Percentiles rank a stretch among this genome's conserved stretches.
Evolutionary conservation across 2,329 filamentous ascomycete genomes (phyloP).

Genomic region (Botryosphaeria dothidea): DNA sequence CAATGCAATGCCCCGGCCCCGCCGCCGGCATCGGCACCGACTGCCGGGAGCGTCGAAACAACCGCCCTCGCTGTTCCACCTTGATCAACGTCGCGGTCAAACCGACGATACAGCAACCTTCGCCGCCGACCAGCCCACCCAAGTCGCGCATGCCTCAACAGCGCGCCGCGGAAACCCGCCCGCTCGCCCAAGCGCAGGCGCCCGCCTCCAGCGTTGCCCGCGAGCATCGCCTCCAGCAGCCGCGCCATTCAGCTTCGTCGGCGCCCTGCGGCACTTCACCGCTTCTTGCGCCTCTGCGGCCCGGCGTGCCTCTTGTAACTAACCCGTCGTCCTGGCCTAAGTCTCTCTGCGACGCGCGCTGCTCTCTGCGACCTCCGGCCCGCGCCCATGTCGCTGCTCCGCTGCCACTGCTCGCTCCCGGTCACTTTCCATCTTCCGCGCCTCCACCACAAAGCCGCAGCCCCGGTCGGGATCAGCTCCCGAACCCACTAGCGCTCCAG

Average conservation of each 20-base stretch:
- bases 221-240: not conserved
- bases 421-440: not conserved
- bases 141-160: not conserved
- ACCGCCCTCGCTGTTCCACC: not conserved
- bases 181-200: not conserved
- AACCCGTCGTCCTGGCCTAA: not conserved
- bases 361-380: not conserved
- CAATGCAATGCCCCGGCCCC: not conserved
- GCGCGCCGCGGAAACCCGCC: not conserved
- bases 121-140: not conserved
- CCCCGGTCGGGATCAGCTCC: slow-evolving; percentile 10
- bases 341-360: not conserved
- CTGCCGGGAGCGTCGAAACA: not conserved
- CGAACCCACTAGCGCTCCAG: slow-evolving; percentile 11
- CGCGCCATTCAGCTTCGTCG: not conserved
- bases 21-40: not conserved
- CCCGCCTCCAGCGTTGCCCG: not conserved
- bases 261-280: not conserved
- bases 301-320: slow-evolving; percentile 12
- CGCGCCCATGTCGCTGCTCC: not conserved
- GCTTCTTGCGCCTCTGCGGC: slow-evolving; percentile 12
- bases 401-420: not conserved
- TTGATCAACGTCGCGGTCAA: not conserved
- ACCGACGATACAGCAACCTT: not conserved
- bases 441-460: not conserved